A percentile compares a stretch with the other conserved stretches of the same genome.
phyloP scores from a whole-genome alignment of 2,329 filamentous ascomycete species.

The Periconia macrospinosa region DNA sequence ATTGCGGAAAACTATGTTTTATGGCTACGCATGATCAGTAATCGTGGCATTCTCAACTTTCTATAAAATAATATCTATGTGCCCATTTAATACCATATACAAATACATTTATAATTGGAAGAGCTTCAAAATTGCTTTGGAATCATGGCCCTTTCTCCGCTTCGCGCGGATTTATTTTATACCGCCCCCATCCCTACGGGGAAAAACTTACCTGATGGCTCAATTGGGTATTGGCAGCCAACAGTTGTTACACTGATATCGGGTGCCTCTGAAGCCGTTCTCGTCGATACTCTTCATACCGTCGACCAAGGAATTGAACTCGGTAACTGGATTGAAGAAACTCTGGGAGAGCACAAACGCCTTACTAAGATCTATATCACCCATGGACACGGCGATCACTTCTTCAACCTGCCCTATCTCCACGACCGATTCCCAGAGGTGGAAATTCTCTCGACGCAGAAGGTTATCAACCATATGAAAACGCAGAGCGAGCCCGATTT shows the following conservation, averaged over 20 bases:
- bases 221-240: background rate
- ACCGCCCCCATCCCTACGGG: slow-evolving; percentile 3
- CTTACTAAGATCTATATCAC: slow-evolving; percentile 46
- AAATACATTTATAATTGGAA: background rate
- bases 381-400: slow-evolving; percentile 49
- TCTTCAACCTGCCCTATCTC: slow-evolving; percentile 37
- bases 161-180: slow-evolving; percentile 3
- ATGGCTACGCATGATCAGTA: background rate
- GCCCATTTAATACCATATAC: too few species aligned
- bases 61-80: background rate
- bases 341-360: slow-evolving; percentile 22
- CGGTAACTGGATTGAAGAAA: slow-evolving; percentile 37
- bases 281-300: slow-evolving; percentile 43
- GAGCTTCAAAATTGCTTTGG: background rate
- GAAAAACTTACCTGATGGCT: slow-evolving; percentile 1
- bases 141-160: background rate
- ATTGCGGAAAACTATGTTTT: background rate
- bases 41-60: background rate
- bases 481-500: slow-evolving; percentile 13
- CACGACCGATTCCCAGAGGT: slow-evolving; percentile 31
- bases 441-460: slow-evolving; percentile 23
- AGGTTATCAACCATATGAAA: slow-evolving; percentile 21
- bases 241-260: slow-evolving; percentile 28
- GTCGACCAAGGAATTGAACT: slow-evolving; percentile 34
- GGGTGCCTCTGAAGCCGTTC: slow-evolving; percentile 34